Evolutionary conservation across 805 yeast genomes (phyloP), one percentile per base, ranked within the genome.

Genomic region (Metschnikowia corniflorae): DNA sequence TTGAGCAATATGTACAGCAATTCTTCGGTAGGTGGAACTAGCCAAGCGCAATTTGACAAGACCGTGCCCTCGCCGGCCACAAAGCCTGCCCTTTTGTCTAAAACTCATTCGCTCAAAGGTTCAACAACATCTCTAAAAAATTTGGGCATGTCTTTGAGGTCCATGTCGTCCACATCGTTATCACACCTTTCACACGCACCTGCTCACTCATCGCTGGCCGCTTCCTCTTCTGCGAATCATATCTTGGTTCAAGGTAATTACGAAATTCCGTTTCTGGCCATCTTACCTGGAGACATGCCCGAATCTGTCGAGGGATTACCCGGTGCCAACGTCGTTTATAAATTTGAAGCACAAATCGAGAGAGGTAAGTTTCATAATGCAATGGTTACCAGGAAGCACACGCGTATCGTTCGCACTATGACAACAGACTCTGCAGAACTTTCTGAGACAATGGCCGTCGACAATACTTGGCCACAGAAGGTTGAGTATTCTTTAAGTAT

Each of bases 381-480:
- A 39, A 58, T 91, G 47, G 53, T 70, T 6, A 71, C 88, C 13
- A 80, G 77, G 49, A 85, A 80, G 59, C 87, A 81, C 51, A 46
- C 93, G 3, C 77, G 95, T 43, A 79, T 93, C 7, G 77, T 93
- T 8, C 73, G 98, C 51, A 91, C 97, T 0, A 63, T 91, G 41
- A 80, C 95, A 2, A 76, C 95, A 0, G 97, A 91, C 58, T 75
- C 94, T 1, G 75, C 85, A 3, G 97, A 93, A 51, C 68, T 88
- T 16, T 74, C 94, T 0, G 97, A 91, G 58, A 86, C 97, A 0
- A 85, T 89, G 50, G 86, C 95, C 0, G 94, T 91, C 21, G 96
- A 88, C 54, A 91, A 91, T 57, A 81, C 89, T 1, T 91, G 97
- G 97, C 97, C 97, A 2, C 68, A 79, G 30, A 93, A 93, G 56